Evolutionary conservation across 768 basidiomycete species (phyloP), one percentile per base, ranked within the genome.

Genomic region (Pulveroboletus sp.): DNA sequence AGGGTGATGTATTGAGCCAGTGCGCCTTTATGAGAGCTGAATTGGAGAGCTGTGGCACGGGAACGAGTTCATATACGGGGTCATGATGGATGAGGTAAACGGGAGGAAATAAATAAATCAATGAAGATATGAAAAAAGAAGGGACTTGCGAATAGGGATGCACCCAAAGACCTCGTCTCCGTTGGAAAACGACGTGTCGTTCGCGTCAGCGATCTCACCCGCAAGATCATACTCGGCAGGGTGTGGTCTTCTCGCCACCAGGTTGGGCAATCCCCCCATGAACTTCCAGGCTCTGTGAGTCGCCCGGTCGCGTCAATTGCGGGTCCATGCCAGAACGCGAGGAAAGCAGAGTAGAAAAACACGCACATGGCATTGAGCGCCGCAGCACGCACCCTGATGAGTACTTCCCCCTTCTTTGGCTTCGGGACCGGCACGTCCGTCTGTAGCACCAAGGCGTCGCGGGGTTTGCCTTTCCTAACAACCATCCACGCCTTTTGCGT

Each of bases 291-390:
- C 82, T 32, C 85, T 86, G 48, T n/a, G n/a, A 32, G 10, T n/a
- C 35, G 10, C 7, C 8, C 38, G n/a, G n/a, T n/a, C n/a, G n/a
- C n/a, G n/a, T n/a, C 18, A n/a, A 41, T n/a, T 35, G 47, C 27
- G 0, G 28, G 41, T 3, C 2, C 33, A 26, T 30, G 42, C 33
- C 12, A 46, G 38, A 26, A 30, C 11, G 8, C 6, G 15, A 36
- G 12, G 3, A 8, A 6, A 18, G 6, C 28, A 0, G 2, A 17
- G n/a, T 21, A 15, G 1, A 31, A 36, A 28, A 59, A 4, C 3
- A 50, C 77, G 52, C 63, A 85, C 81, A 82, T 73, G 1, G 86
- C 86, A 58, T 91, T 91, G 37, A 89, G 69, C 0, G 84, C 83
- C 0, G 75, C 77, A 9, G 80, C 76, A 21, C 69, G 66, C 3